A percentile compares a stretch with the other conserved stretches of the same genome.
phyloP scores from a whole-genome alignment of 345 rosid species.

The Lepidium africanum region DNA sequence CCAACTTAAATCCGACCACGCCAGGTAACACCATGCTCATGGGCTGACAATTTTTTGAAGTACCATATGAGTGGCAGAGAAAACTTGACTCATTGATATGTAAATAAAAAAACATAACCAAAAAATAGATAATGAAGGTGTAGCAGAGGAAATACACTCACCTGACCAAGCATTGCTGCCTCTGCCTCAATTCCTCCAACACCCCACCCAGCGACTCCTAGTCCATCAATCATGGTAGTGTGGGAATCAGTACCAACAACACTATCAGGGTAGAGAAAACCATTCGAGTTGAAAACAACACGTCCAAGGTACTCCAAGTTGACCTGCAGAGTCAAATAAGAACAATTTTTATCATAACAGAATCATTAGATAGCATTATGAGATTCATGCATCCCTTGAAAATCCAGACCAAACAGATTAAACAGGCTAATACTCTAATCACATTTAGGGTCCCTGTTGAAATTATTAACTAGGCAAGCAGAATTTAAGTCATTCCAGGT shows the following conservation, averaged over 20 bases:
- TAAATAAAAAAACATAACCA: background rate
- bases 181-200: slow-evolving; percentile 94
- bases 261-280: slow-evolving; percentile 76
- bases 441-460: background rate
- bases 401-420: background rate
- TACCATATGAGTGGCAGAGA: slow-evolving; percentile 9
- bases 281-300: slow-evolving; percentile 70
- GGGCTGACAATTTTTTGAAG: slow-evolving; percentile 41
- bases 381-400: background rate
- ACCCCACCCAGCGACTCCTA: slow-evolving; percentile 96
- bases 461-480: background rate
- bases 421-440: background rate
- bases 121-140: background rate
- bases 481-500: background rate
- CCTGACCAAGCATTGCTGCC: slow-evolving; percentile 93
- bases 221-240: slow-evolving; percentile 89
- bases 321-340: slow-evolving; percentile 42
- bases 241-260: slow-evolving; percentile 92
- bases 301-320: slow-evolving; percentile 88
- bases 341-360: background rate
- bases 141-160: slow-evolving; percentile 12
- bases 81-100: background rate
- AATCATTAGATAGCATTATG: slow-evolving; percentile 1
- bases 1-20: slow-evolving; percentile 76
- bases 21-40: slow-evolving; percentile 98